Evolutionary conservation across 1,284 basidiomycete species (phyloP), one percentile per base, ranked within the genome.

Genomic region (Takashimella koratensis): DNA sequence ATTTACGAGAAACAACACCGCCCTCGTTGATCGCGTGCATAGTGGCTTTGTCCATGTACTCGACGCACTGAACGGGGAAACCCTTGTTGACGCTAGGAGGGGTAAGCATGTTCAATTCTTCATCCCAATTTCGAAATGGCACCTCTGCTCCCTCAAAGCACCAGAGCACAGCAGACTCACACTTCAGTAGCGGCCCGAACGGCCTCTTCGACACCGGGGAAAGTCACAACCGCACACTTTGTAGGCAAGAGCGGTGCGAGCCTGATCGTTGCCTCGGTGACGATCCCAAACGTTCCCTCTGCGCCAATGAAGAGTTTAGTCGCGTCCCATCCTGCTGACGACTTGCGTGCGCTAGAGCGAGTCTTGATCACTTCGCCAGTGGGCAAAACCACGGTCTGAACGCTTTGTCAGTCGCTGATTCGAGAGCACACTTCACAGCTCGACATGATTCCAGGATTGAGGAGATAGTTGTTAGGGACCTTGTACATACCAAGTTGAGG

Each of bases 331-430:
- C 94, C 94, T 0, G 91, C 91, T 0, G 89, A 86, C 0, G 90
- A 94, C 71, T 97, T 97, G 45, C 80, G 80, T 0, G 94, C 87
- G 36, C 90, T 79, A 41, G 84, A 81, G 2, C 94, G 84, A 0
- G 94, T 98, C 71, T 94, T 95, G 72, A 98, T 93, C 16, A 97
- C 87, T 68, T 96, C 84, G 2, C 94, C 94, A 13, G 84, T 86
- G 1, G 94, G 88, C 2, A 96, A 80, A 0, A 96, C 92, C 5
- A 92, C 87, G 0, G 89, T 94, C 86, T 91, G 61, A 13, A 39
- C 39, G 45, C n/a, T 24, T n/a, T 26, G 21, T 21, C 21, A 46
- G 19, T 46, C 21, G 4, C 45, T n/a, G n/a, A n/a, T n/a, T n/a
- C n/a, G n/a, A n/a, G n/a, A n/a, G n/a, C n/a, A n/a, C n/a, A n/a